A percentile compares a stretch with the other conserved stretches of the same genome.
Conservation (phyloP, 352 stramenopile genomes). For the Pythium pectinolyticum region DNA sequence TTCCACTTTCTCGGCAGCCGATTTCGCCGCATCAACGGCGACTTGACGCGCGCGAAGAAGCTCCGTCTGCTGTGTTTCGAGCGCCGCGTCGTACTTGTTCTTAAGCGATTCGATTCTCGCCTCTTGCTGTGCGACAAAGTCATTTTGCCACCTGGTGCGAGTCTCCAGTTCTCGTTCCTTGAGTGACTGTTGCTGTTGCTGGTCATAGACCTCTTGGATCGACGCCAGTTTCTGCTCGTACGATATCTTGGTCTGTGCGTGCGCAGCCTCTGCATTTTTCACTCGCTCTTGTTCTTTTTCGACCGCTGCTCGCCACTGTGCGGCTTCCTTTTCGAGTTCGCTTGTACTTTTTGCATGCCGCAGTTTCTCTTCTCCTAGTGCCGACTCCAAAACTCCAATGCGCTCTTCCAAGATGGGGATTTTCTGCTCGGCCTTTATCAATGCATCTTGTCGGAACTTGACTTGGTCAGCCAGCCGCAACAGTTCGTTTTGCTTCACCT, state of each 20-base stretch:
- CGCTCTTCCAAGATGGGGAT: conserved; percentile 42
- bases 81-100: conserved; percentile 62
- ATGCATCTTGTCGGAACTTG: conserved; percentile 57
- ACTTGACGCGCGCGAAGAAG: conserved; percentile 50
- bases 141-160: conserved; percentile 64
- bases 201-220: conserved; percentile 46
- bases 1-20: conserved; percentile 53
- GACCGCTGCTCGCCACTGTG: conserved; percentile 40
- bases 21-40: conserved; percentile 46
- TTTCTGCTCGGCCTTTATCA: conserved; percentile 54
- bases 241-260: conserved; percentile 38
- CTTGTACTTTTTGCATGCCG: conserved; percentile 35
- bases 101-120: conserved; percentile 65
- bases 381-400: conserved; percentile 28
- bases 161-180: conserved; percentile 64
- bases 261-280: conserved; percentile 23
- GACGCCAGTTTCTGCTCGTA: conserved; percentile 55
- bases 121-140: conserved; percentile 72
- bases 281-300: conserved; percentile 59
- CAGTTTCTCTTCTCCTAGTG: conserved; percentile 49
- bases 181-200: conserved; percentile 48
- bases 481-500: conserved; percentile 58
- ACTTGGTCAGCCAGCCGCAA: conserved; percentile 49
- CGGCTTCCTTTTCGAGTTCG: conserved; percentile 57
- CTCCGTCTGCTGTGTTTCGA: conserved; percentile 61